Evolutionary conservation across 495 filamentous ascomycete genomes (phyloP).

Genomic region (Penicillium bovifimosum): DNA sequence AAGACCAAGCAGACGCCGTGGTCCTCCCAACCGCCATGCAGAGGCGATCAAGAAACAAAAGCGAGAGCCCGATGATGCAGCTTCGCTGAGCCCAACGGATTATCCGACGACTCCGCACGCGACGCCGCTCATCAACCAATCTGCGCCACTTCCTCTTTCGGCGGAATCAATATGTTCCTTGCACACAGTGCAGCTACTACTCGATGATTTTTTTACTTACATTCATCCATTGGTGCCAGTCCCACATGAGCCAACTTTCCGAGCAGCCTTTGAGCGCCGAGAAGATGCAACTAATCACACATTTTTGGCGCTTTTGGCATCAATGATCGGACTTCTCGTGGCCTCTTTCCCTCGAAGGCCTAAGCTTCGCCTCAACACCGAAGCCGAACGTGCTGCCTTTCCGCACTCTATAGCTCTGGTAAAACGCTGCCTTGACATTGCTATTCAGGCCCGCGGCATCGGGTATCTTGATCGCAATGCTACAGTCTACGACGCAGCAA

Average conservation of each 20-base stretch:
- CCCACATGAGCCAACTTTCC: constrained; percentile 82
- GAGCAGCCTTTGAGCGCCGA: constrained; percentile 60
- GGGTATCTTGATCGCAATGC: constrained; percentile 62
- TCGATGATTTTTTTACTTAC: constrained; percentile 88
- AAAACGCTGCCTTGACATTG: constrained; percentile 66
- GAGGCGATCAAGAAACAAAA: constrained; percentile 71
- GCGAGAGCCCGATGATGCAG: constrained; percentile 38
- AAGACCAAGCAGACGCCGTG: constrained; percentile 70
- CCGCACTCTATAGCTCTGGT: constrained; percentile 68
- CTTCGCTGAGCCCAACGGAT: constrained; percentile 23
- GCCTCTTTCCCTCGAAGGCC: constrained; percentile 80
- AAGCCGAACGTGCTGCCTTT: constrained; percentile 38
- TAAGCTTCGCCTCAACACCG: constrained; percentile 60
- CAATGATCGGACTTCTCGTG: constrained; percentile 72
- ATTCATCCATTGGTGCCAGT: constrained; percentile 83
- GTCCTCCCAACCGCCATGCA: constrained; percentile 80
- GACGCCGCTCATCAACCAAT: constrained; percentile 16
- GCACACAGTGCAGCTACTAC: constrained; percentile 56
- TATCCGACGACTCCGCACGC: constrained; percentile 23
- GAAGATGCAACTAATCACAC: constrained; percentile 63
- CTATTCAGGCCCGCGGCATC: constrained; percentile 63
- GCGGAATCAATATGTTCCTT: constrained; percentile 73
- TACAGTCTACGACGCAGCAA: constrained; percentile 73
- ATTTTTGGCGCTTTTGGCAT: constrained; percentile 72
- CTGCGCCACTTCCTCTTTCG: constrained; percentile 30